phyloP scores from a whole-genome alignment of 2,329 filamentous ascomycete species.

The Colletotrichum sp. region DNA sequence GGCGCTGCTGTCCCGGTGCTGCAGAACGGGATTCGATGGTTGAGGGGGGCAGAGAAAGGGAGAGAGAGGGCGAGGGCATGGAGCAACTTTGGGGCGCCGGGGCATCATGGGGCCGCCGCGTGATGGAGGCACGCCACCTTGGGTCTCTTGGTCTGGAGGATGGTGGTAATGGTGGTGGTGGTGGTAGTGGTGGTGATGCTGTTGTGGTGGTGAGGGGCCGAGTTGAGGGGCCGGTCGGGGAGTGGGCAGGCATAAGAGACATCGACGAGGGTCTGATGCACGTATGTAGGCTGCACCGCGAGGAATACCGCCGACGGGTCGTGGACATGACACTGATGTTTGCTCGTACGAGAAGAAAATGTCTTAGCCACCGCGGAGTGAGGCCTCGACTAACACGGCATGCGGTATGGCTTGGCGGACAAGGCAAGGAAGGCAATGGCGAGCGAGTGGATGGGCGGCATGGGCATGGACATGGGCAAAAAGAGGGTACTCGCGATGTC shows the following conservation, averaged over 20 bases:
- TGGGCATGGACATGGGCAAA: background rate
- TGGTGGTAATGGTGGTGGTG: background rate
- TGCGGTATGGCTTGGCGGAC: background rate
- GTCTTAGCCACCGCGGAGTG: background rate
- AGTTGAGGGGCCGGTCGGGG: background rate
- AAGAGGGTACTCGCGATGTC: background rate
- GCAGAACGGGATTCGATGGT: background rate
- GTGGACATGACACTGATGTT: background rate
- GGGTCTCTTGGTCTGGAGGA: background rate
- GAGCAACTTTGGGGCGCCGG: background rate
- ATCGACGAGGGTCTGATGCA: background rate
- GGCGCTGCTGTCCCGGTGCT: background rate
- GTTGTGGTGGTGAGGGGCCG: background rate
- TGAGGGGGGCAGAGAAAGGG: background rate
- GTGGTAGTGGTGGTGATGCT: background rate
- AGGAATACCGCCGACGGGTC: background rate
- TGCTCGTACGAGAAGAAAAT: slow-evolving; percentile 10
- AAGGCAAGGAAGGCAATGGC: background rate
- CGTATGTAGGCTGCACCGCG: background rate
- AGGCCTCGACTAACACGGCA: slow-evolving; percentile 13
- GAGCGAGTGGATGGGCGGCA: slow-evolving; percentile 1
- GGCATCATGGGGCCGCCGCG: slow-evolving; percentile 11
- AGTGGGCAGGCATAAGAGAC: background rate
- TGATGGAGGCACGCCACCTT: slow-evolving; percentile 18
- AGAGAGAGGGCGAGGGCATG: background rate